Evolutionary conservation across 1,284 basidiomycete species (phyloP).

Genomic region (Sutorius eximius): DNA sequence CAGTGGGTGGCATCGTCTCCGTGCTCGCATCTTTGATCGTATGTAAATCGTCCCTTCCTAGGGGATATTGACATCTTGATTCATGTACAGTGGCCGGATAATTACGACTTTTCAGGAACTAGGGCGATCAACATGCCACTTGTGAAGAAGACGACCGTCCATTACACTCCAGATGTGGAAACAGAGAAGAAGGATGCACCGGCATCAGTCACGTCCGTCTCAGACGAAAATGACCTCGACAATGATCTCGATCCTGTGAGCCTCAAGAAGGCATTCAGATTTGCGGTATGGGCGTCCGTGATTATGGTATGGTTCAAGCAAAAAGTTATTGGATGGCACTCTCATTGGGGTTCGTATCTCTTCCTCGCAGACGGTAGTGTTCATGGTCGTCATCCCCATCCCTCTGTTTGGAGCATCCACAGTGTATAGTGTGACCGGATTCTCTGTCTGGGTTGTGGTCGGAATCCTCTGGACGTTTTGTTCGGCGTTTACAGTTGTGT

Average conservation of each 20-base stretch:
- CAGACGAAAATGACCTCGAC: constrained; percentile 37
- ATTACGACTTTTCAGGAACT: constrained; percentile 79
- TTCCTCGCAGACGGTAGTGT: constrained; percentile 52
- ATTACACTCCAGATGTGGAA: constrained; percentile 27
- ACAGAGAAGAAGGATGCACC: constrained; percentile 44
- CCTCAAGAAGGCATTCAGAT: constrained; percentile 70
- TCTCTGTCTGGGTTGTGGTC: constrained; percentile 76
- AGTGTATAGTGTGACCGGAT: constrained; percentile 65
- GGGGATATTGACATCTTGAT: not conserved
- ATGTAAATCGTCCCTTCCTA: constrained; percentile 5
- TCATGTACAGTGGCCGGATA: constrained; percentile 64
- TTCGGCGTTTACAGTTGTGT: constrained; percentile 71
- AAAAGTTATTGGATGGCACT: not conserved
- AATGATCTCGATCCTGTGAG: constrained; percentile 59
- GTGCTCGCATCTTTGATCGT: constrained; percentile 53
- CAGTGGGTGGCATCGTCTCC: constrained; percentile 77
- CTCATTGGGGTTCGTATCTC: constrained; percentile 2
- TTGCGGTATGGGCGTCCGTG: constrained; percentile 74
- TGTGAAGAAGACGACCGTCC: constrained; percentile 12
- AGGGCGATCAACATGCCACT: constrained; percentile 66
- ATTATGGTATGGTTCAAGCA: constrained; percentile 50
- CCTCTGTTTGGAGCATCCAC: constrained; percentile 82
- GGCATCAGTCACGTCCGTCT: constrained; percentile 32
- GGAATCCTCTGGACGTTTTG: constrained; percentile 84
- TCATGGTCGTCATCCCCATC: constrained; percentile 75